Evolutionary conservation across 805 yeast genomes (phyloP), one percentile per base, ranked within the genome.

Genomic region (Nakazawaea wickerhamii): DNA sequence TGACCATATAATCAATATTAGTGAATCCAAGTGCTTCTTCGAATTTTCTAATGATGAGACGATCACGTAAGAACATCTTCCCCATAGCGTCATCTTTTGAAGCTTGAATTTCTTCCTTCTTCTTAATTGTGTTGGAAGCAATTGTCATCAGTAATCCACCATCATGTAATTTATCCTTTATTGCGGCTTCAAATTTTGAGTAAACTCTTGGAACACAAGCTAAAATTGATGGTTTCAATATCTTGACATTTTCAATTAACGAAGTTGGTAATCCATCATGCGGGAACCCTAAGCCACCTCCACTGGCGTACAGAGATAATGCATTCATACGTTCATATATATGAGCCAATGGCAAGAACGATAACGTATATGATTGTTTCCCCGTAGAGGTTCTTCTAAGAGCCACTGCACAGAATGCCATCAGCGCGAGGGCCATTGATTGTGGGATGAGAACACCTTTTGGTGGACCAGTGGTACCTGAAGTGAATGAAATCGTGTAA

Each of bases 381-480:
- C 17, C 62, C 43, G 21, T 55, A 50, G 25, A 63, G 56, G 67
- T 54, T 14, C 15, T 36, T 11, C 20, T 10, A 6, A 30, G 19
- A 17, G 39, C 19, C 18, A 15, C 10, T 3, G 14, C 18, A 23
- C 25, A 15, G 38, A 71, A 61, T 0, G 70, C 56, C 31, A 70
- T 60, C 2, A 73, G 69, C 2, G 84, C 70, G 10, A 71, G 64
- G 9, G 74, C 67, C 53, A 71, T 71, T 9, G 63, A 61, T 38
- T 82, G 87, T 7, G 74, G 64, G 38, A 70, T 53, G 18, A 71
- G 74, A 14, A 79, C 89, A 41, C 90, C 90, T 59, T 83, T 82
- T 37, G 90, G 90, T 14, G 71, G 60, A 14, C 88, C 88, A 1
- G 89, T 81, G 2, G 90, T 82, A 25, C 90, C 90, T 0, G 86